Conservation (phyloP, 164 flowering plant species). For the Magnolia officinalis region DNA sequence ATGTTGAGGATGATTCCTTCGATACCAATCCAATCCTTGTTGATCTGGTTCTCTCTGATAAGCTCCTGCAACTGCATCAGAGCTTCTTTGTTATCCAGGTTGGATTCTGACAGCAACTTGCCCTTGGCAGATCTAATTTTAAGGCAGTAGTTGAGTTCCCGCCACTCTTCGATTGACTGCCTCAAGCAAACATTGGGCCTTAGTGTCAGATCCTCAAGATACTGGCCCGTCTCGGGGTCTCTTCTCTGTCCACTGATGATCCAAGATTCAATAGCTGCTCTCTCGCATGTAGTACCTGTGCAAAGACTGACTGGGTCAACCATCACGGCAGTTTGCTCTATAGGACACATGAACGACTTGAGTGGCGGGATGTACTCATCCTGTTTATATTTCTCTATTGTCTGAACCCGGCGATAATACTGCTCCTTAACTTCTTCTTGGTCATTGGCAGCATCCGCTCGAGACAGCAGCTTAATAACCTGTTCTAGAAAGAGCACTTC, state of each 20-base stretch:
- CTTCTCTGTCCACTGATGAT: constrained; percentile 40
- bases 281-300: constrained; percentile 69
- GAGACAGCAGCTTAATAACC: constrained; percentile 60
- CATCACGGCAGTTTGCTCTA: constrained; percentile 43
- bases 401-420: constrained; percentile 40
- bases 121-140: constrained; percentile 46
- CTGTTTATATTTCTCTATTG: constrained; percentile 36
- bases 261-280: constrained; percentile 51
- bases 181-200: constrained; percentile 59
- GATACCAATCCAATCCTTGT: constrained; percentile 65
- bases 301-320: constrained; percentile 72
- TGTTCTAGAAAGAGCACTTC: constrained; percentile 61
- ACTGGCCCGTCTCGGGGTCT: constrained; percentile 56
- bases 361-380: constrained; percentile 48
- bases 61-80: constrained; percentile 48
- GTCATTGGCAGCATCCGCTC: constrained; percentile 72
- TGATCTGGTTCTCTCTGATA: constrained; percentile 50
- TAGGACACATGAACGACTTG: constrained; percentile 49
- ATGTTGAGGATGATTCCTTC: constrained; percentile 46
- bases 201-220: constrained; percentile 45
- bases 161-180: constrained; percentile 72
- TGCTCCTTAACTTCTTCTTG: constrained; percentile 45
- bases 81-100: constrained; percentile 37
- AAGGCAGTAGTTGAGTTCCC: constrained; percentile 66
- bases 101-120: constrained; percentile 34